These are phyloP conservation scores for Fusarium equiseti DNA, from an alignment of 2,329 filamentous ascomycete genomes.

Conservation along the genomic window DNA sequence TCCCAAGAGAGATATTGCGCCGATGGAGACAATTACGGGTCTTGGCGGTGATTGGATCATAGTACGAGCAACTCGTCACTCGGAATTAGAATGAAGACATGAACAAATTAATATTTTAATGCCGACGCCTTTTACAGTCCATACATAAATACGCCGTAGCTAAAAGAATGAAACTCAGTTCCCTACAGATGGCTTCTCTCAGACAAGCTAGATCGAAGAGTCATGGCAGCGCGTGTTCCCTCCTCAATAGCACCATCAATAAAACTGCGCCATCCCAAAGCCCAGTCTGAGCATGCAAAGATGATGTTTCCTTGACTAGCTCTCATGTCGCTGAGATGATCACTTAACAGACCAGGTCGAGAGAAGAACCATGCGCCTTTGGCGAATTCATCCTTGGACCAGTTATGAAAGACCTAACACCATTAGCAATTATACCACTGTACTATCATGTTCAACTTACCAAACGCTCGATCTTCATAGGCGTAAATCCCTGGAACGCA, in stretches of 20 bases:
- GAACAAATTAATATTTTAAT: not conserved
- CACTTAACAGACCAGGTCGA: constrained; percentile 52
- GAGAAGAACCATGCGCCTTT: constrained; percentile 60
- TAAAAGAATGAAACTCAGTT: no score
- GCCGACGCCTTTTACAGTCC: not conserved
- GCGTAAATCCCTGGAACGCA: constrained; percentile 52
- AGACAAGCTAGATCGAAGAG: constrained; percentile 10
- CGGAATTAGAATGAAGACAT: no score
- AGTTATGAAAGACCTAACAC: constrained; percentile 60
- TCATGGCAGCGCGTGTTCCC: constrained; percentile 50
- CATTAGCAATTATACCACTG: not conserved
- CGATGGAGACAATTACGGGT: constrained; percentile 16
- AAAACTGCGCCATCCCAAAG: constrained; percentile 62
- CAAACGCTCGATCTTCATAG: constrained; percentile 48
- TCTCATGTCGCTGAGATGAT: constrained; percentile 56
- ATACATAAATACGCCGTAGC: not conserved
- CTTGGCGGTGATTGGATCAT: not conserved
- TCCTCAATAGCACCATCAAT: constrained; percentile 64
- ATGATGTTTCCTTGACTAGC: constrained; percentile 57
- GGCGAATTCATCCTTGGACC: constrained; percentile 60
- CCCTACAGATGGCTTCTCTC: constrained; percentile 10
- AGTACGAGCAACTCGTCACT: not conserved
- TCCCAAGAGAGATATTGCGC: constrained; percentile 17
- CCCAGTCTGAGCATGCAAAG: constrained; percentile 64
- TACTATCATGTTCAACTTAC: constrained; percentile 10